These are phyloP conservation scores for Aaosphaeria pasadenensis DNA, from an alignment of 2,329 filamentous ascomycete genomes.

Conservation along the genomic window DNA sequence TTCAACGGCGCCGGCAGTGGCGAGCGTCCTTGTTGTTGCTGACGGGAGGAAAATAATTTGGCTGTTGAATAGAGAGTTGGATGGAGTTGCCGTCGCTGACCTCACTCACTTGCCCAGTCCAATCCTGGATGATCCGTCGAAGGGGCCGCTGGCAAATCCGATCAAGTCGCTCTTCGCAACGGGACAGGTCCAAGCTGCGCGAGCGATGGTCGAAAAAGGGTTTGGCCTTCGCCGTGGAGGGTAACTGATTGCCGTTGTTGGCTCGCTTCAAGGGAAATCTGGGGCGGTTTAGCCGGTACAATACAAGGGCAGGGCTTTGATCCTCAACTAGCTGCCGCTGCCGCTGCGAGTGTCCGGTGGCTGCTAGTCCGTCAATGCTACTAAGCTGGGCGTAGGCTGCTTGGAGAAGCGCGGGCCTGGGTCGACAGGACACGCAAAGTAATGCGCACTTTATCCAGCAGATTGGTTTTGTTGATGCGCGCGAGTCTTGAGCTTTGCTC, in stretches of 20 bases:
- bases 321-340: slow-evolving; percentile 35
- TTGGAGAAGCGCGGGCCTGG: slow-evolving; percentile 15
- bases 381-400: slow-evolving; percentile 1
- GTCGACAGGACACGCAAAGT: slow-evolving; percentile 10
- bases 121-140: slow-evolving; percentile 1
- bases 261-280: slow-evolving; percentile 36
- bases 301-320: slow-evolving; percentile 32
- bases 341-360: slow-evolving; percentile 19
- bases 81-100: slow-evolving; percentile 1
- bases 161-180: slow-evolving; percentile 5
- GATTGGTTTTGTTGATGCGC: slow-evolving; percentile 18
- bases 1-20: slow-evolving; percentile 24
- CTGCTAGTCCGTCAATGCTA: slow-evolving; percentile 3
- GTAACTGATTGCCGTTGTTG: slow-evolving; percentile 32
- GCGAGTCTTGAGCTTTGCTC: not conserved
- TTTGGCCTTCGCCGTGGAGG: slow-evolving; percentile 3
- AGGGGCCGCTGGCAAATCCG: slow-evolving; percentile 6
- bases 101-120: slow-evolving; percentile 1
- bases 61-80: not conserved
- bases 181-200: slow-evolving; percentile 11
- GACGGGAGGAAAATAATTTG: slow-evolving; percentile 10
- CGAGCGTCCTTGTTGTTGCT: slow-evolving; percentile 18
- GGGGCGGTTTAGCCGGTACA: slow-evolving; percentile 35
- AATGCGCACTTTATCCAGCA: slow-evolving; percentile 30
- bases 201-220: not conserved